Conservation (phyloP, 805 yeast species). For the Cyberlindnera saturnus region DNA sequence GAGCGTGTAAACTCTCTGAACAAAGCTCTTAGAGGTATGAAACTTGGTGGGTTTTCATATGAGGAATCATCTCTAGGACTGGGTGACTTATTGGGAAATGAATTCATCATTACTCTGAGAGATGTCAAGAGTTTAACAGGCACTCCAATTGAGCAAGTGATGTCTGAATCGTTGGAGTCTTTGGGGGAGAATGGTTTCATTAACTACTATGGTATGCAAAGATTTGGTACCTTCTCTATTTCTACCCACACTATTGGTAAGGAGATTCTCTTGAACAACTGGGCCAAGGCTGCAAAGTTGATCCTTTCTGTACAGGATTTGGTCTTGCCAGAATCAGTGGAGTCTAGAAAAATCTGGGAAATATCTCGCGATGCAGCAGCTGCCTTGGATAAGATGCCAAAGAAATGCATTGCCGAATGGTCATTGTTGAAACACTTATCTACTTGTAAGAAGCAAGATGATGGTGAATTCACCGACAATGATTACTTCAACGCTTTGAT, state of each 20-base stretch:
- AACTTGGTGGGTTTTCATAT: conserved; percentile 74
- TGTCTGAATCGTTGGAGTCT: conserved; percentile 49
- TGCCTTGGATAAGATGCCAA: conserved; percentile 77
- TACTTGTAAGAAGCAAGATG: conserved; percentile 41
- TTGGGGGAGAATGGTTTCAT: conserved; percentile 71
- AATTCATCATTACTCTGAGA: conserved; percentile 78
- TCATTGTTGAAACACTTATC: conserved; percentile 59
- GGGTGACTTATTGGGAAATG: conserved; percentile 87
- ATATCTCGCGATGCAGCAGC: conserved; percentile 57
- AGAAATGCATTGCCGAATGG: conserved; percentile 79
- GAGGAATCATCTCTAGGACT: conserved; percentile 54
- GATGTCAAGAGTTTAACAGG: conserved; percentile 45
- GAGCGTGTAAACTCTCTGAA: conserved; percentile 75
- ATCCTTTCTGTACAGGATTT: conserved; percentile 81
- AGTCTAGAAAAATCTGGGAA: conserved; percentile 79
- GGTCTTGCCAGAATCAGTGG: conserved; percentile 75
- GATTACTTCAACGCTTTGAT: conserved; percentile 76
- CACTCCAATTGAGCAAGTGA: conserved; percentile 36
- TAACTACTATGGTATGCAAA: conserved; percentile 96
- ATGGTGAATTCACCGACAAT: conserved; percentile 39
- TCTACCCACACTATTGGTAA: conserved; percentile 88
- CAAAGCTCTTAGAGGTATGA: conserved; percentile 67
- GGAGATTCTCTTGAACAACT: conserved; percentile 60
- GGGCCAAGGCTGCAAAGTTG: conserved; percentile 75
- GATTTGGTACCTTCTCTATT: conserved; percentile 93